Evolutionary conservation across 768 basidiomycete genomes (phyloP).

Genomic region (Terana coerulea): DNA sequence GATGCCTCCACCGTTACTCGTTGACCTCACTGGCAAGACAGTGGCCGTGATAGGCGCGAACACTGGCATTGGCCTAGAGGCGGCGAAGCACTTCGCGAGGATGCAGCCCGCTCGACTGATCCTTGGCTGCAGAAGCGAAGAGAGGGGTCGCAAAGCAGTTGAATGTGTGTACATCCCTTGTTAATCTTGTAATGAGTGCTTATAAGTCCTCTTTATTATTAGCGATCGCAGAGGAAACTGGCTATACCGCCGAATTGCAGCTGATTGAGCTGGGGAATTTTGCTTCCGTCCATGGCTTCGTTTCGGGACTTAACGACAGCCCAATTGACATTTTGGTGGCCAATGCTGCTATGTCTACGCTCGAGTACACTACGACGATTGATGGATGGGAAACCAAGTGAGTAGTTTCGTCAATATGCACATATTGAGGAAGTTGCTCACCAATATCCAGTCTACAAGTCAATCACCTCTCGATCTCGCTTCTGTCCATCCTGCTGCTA

Average conservation of each 20-base stretch:
- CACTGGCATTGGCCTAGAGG: constrained; percentile 45
- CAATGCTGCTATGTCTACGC: constrained; percentile 17
- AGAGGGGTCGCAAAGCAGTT: constrained; percentile 33
- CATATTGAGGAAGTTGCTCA: not conserved
- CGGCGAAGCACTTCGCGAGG: constrained; percentile 40
- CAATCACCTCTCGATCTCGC: constrained; percentile 37
- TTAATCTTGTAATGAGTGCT: not conserved
- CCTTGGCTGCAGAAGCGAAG: constrained; percentile 33
- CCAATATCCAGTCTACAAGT: constrained; percentile 37
- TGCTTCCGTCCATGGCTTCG: constrained; percentile 23
- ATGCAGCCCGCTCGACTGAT: constrained; percentile 40
- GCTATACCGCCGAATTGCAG: constrained; percentile 15
- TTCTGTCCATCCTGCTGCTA: constrained; percentile 38
- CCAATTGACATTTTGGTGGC: too few relatives aligned
- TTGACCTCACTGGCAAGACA: constrained; percentile 42
- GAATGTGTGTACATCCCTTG: constrained; percentile 24
- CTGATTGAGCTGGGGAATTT: constrained; percentile 22
- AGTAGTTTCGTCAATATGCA: too few relatives aligned
- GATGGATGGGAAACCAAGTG: constrained; percentile 27
- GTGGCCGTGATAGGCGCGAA: constrained; percentile 50
- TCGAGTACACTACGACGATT: constrained; percentile 22
- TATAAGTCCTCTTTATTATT: not conserved
- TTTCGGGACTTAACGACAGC: constrained; percentile 14
- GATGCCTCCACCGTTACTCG: constrained; percentile 23
- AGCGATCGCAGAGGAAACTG: constrained; percentile 17